phyloP scores from a whole-genome alignment of 2,329 filamentous ascomycete species.

The Hypoxylon sp. region DNA sequence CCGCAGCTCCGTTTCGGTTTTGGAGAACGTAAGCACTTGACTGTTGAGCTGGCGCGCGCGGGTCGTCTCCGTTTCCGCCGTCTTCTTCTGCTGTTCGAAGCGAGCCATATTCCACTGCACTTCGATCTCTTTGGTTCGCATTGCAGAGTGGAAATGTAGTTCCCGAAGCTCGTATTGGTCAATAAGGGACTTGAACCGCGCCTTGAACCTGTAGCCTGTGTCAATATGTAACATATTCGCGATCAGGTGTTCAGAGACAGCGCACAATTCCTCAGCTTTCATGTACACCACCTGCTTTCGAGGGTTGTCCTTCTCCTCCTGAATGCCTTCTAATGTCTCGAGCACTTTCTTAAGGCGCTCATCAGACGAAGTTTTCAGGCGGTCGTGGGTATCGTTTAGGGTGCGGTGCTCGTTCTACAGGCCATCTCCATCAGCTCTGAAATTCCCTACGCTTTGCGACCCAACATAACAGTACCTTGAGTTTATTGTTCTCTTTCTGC shows the following conservation, averaged over 20 bases:
- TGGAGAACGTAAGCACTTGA: slow-evolving; percentile 94
- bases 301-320: slow-evolving; percentile 86
- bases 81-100: slow-evolving; percentile 89
- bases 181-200: slow-evolving; percentile 92
- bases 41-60: slow-evolving; percentile 87
- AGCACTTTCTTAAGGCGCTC: slow-evolving; percentile 84
- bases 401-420: slow-evolving; percentile 90
- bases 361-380: slow-evolving; percentile 85
- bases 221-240: slow-evolving; percentile 29
- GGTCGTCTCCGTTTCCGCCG: slow-evolving; percentile 81
- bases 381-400: slow-evolving; percentile 85
- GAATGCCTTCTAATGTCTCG: slow-evolving; percentile 86
- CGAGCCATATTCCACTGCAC: slow-evolving; percentile 91
- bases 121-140: slow-evolving; percentile 95
- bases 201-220: slow-evolving; percentile 73
- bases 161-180: slow-evolving; percentile 98
- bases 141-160: slow-evolving; percentile 89
- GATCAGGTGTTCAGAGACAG: slow-evolving; percentile 32
- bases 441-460: slow-evolving; percentile 6
- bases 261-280: slow-evolving; percentile 89
- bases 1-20: slow-evolving; percentile 92
- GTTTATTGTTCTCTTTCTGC: slow-evolving; percentile 96
- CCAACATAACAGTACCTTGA: slow-evolving; percentile 75
- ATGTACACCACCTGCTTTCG: slow-evolving; percentile 84
- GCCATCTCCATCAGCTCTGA: slow-evolving; percentile 38